These are phyloP conservation scores for Plantago coronopus DNA, from an alignment of 305 asterid species.

Conservation along the genomic window DNA sequence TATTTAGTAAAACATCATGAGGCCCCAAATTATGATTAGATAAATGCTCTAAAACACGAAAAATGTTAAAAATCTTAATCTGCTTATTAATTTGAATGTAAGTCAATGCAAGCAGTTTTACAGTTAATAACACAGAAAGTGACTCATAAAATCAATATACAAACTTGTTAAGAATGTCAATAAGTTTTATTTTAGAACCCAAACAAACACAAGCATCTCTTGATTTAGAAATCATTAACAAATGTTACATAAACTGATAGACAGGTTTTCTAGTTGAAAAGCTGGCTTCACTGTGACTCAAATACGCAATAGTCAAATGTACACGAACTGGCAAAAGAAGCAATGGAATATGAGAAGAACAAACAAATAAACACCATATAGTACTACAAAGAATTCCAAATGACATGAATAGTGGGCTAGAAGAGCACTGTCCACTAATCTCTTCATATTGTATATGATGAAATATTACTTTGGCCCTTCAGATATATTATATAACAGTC, in stretches of 20 bases:
- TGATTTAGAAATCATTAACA: background rate
- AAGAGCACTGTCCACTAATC: slow-evolving; percentile 17
- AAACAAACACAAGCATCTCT: background rate
- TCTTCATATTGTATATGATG: slow-evolving; percentile 12
- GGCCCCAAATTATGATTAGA: too few relatives aligned
- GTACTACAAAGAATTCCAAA: slow-evolving; percentile 11
- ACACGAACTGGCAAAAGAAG: slow-evolving; percentile 4
- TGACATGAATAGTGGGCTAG: slow-evolving; percentile 22
- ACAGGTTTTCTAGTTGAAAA: slow-evolving; percentile 14
- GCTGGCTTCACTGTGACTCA: slow-evolving; percentile 15
- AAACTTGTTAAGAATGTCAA: background rate
- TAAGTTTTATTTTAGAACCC: background rate
- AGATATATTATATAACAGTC: slow-evolving; percentile 14
- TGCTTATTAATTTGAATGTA: too few relatives aligned
- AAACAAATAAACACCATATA: slow-evolving; percentile 1
- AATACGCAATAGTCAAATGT: slow-evolving; percentile 20
- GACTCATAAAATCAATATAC: background rate
- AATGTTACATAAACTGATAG: slow-evolving; percentile 11
- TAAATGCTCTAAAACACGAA: too few relatives aligned
- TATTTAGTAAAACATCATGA: background rate
- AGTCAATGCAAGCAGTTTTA: background rate
- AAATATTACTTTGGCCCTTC: slow-evolving; percentile 10
- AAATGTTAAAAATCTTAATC: too few relatives aligned
- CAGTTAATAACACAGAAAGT: background rate
- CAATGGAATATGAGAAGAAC: slow-evolving; percentile 6